Conservation (phyloP, 768 basidiomycete species). For the Artomyces pyxidatus region DNA sequence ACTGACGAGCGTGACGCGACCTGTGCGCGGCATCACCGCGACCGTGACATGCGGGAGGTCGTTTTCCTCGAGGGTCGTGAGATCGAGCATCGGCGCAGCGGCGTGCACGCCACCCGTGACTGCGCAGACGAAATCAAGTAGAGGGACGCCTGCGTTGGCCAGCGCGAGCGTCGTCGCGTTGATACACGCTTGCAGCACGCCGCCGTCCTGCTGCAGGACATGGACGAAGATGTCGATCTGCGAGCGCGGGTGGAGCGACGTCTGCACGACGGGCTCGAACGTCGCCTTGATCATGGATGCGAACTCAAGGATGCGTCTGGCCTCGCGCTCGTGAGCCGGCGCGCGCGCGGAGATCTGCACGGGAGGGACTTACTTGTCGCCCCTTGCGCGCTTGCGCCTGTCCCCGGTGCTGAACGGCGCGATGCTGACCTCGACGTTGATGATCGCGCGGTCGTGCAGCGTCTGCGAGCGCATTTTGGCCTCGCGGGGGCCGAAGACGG, state of each 20-base stretch:
- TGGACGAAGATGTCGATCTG: constrained; percentile 93
- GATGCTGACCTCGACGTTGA: constrained; percentile 85
- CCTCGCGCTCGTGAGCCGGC: neutral
- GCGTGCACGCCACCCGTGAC: constrained; percentile 84
- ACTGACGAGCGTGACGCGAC: constrained; percentile 77
- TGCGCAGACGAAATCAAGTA: constrained; percentile 87
- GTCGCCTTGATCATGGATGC: constrained; percentile 85
- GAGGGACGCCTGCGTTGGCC: constrained; percentile 81
- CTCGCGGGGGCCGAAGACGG: constrained; percentile 91
- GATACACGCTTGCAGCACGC: constrained; percentile 82
- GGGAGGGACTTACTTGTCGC: constrained; percentile 63
- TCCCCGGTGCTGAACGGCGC: constrained; percentile 85
- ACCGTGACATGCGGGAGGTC: constrained; percentile 85
- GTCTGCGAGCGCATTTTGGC: constrained; percentile 73
- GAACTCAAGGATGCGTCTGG: constrained; percentile 81
- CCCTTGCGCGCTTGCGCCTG: constrained; percentile 62
- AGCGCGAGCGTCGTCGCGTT: constrained; percentile 94
- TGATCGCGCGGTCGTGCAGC: constrained; percentile 77
- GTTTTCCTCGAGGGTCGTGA: constrained; percentile 83
- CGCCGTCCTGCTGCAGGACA: constrained; percentile 91
- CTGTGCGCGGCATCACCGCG: constrained; percentile 82
- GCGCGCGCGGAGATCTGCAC: neutral
- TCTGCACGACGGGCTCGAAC: constrained; percentile 92
- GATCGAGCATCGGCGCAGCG: constrained; percentile 74
- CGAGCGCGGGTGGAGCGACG: constrained; percentile 84